Evolutionary conservation across 2,329 filamentous ascomycete species (phyloP), one percentile per base, ranked within the genome.

Genomic region (Seiridium cupressi): DNA sequence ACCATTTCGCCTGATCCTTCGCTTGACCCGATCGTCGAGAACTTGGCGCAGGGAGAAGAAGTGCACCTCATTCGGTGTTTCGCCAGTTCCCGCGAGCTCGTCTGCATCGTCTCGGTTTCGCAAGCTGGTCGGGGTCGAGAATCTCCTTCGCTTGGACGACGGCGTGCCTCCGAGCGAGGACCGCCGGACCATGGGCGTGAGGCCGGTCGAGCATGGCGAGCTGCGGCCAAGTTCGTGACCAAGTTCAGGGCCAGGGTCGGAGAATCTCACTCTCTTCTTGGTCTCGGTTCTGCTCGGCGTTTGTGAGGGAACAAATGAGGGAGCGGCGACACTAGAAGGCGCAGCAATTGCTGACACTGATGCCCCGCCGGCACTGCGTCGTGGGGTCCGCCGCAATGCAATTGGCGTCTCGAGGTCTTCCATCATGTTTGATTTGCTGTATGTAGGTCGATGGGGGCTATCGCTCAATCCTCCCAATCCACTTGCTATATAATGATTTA

Each of bases 111-210:
- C 57, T 5, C 57, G 40, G 34, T 10, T 18, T 4, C 8, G 53
- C 34, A 53, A 53, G 36, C 63, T 65, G 2, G 70, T 64, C 1
- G 81, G 78, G 0, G 78, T 77, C 0, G 82, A 83, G 57, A 78
- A 77, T 31, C 82, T 78, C 5, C 81, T 78, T 11, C 75, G 76
- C 44, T 77, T 74, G 58, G 57, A 72, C 64, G 60, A 69, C 71
- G 68, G 64, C 63, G 66, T 54, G 11, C 62, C 61, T n/a, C n/a
- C 44, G 5, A 87, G 75, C 1, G 77, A 78, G 0, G 85, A 78
- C 26, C 84, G 80, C 44, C 77, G 76, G 48, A 88, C 73, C 74
- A 86, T 82, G 1, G 86, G 85, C 1, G 86, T 88, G 35, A 88
- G 71, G 2, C 85, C 85, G 1, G 81, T 85, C 2, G 79, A 76